Conservation (phyloP, 2,329 filamentous ascomycete genomes). For the Pochonia chlamydosporia region DNA sequence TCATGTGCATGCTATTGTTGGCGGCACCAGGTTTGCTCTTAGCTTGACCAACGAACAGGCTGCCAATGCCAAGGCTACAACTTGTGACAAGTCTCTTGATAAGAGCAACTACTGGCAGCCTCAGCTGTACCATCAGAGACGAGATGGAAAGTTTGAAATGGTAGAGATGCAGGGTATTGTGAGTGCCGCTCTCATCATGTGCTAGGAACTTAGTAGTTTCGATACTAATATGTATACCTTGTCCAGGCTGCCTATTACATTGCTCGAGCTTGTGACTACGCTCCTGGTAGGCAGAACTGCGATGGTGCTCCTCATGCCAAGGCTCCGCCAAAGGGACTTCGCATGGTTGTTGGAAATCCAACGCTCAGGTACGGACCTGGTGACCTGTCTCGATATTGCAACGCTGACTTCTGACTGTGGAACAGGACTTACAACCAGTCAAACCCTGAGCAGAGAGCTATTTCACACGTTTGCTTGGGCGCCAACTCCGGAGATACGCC, state of each 20-base stretch:
- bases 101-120: slow-evolving; percentile 66
- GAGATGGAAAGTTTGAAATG: slow-evolving; percentile 48
- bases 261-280: slow-evolving; percentile 20
- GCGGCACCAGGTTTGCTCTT: slow-evolving; percentile 55
- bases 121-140: slow-evolving; percentile 42
- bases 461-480: slow-evolving; percentile 51
- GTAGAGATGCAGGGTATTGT: slow-evolving; percentile 26
- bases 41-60: slow-evolving; percentile 46
- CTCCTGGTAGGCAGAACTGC: slow-evolving; percentile 17
- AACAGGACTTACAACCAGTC: slow-evolving; percentile 34
- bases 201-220: neutral
- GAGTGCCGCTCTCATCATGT: slow-evolving; percentile 6
- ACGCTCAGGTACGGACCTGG: slow-evolving; percentile 28
- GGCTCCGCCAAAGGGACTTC: slow-evolving; percentile 56
- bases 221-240: neutral
- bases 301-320: slow-evolving; percentile 26
- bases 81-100: slow-evolving; percentile 57
- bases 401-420: neutral
- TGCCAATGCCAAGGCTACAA: slow-evolving; percentile 53
- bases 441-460: slow-evolving; percentile 41
- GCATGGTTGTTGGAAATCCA: slow-evolving; percentile 60
- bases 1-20: slow-evolving; percentile 58
- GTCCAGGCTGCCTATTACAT: slow-evolving; percentile 21
- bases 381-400: neutral
- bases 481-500: slow-evolving; percentile 33